A percentile compares a stretch with the other conserved stretches of the same genome.
These are phyloP conservation scores for Vitis labrusca DNA, from an alignment of 164 flowering plant genomes.

Conservation along the genomic window DNA sequence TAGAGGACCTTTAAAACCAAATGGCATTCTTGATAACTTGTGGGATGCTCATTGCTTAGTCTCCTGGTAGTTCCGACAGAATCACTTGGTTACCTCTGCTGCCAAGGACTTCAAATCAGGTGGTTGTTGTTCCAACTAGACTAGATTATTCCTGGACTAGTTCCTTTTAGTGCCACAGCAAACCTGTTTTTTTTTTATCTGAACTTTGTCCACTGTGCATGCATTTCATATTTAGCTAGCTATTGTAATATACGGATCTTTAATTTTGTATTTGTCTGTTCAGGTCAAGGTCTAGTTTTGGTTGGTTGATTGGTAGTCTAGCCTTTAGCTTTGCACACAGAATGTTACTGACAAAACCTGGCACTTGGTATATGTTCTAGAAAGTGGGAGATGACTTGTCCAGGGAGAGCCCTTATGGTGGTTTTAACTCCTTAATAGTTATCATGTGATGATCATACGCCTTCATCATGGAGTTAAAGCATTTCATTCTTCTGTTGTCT, in stretches of 20 bases:
- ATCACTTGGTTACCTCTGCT: too few species aligned
- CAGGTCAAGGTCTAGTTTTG: background rate
- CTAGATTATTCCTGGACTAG: too few species aligned
- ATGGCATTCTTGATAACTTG: too few species aligned
- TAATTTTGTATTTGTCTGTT: background rate
- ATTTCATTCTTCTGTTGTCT: background rate
- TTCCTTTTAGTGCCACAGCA: too few species aligned
- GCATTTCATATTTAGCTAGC: background rate
- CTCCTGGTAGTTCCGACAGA: too few species aligned
- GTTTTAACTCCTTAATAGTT: background rate
- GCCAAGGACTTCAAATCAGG: too few species aligned
- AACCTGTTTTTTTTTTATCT: too few species aligned
- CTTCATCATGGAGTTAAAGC: background rate
- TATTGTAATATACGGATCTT: background rate
- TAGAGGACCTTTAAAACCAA: too few species aligned
- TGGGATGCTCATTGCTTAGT: too few species aligned
- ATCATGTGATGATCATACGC: background rate
- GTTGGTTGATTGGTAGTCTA: background rate
- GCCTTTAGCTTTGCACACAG: background rate
- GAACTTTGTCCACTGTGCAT: too few species aligned
- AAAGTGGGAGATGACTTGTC: background rate
- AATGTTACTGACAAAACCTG: background rate
- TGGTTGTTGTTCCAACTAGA: too few species aligned
- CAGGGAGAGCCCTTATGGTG: too few species aligned
- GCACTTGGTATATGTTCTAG: background rate